Percentiles rank a stretch among this genome's conserved stretches.
These are phyloP conservation scores for Candida xiaguanensis DNA, from an alignment of 805 yeast species.

Conservation along the genomic window DNA sequence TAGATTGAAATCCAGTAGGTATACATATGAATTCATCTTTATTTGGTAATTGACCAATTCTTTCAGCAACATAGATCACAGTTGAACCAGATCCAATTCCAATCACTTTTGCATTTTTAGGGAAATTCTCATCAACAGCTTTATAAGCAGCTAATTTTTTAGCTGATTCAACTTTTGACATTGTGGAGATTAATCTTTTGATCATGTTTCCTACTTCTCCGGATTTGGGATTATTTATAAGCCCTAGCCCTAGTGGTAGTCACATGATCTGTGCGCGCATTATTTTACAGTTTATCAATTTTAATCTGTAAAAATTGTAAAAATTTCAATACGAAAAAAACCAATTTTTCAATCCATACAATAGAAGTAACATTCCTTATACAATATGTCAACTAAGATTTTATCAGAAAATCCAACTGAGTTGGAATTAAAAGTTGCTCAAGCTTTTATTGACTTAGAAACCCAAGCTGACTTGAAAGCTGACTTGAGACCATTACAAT, in stretches of 20 bases:
- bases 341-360: constrained; percentile 1
- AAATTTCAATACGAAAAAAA: constrained; percentile 8
- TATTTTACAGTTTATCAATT: constrained; percentile 8
- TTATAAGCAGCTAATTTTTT: constrained; percentile 84
- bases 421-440: constrained; percentile 99
- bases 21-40: constrained; percentile 67
- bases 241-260: not conserved
- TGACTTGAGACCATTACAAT: constrained; percentile 96
- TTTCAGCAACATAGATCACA: constrained; percentile 94
- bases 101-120: constrained; percentile 62
- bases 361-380: constrained; percentile 5
- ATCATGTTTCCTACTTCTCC: constrained; percentile 3
- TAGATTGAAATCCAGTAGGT: constrained; percentile 96
- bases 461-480: constrained; percentile 95
- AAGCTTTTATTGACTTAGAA: constrained; percentile 97
- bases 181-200: constrained; percentile 12
- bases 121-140: constrained; percentile 88
- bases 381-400: constrained; percentile 87
- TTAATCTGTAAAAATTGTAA: constrained; percentile 9
- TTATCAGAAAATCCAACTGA: constrained; percentile 94
- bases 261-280: constrained; percentile 1
- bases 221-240: constrained; percentile 1
- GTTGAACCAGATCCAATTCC: constrained; percentile 98
- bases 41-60: constrained; percentile 67
- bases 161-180: constrained; percentile 60